Evolutionary conservation across 1,284 basidiomycete genomes (phyloP).

Genomic region (Cryptococcus neoformans): DNA sequence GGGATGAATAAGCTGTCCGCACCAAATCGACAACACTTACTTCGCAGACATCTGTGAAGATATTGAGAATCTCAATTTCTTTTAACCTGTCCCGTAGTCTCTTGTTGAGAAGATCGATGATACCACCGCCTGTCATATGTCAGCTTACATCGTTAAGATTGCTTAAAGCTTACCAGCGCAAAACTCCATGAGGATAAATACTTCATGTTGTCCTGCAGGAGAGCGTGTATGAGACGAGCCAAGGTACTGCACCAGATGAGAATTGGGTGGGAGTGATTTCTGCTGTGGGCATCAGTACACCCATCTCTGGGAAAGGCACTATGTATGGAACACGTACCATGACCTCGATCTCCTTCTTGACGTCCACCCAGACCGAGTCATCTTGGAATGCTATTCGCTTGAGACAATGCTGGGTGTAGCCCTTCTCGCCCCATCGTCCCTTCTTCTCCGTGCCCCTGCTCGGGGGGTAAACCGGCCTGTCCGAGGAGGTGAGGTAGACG

Average conservation of each 20-base stretch:
- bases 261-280: conserved; percentile 39
- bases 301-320: neutral
- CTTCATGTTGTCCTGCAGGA: conserved; percentile 81
- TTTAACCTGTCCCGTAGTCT: conserved; percentile 87
- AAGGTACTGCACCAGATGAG: conserved; percentile 43
- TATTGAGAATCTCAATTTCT: conserved; percentile 94
- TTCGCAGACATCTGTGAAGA: conserved; percentile 94
- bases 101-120: conserved; percentile 99
- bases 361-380: conserved; percentile 85
- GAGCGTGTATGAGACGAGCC: conserved; percentile 75
- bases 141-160: neutral
- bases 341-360: conserved; percentile 96
- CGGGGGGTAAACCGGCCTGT: conserved; percentile 67
- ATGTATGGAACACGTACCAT: conserved; percentile 66
- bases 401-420: conserved; percentile 82
- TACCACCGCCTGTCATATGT: conserved; percentile 71
- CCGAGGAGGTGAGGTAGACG: conserved; percentile 91
- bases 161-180: conserved; percentile 59
- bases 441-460: conserved; percentile 18
- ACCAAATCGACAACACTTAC: conserved; percentile 21
- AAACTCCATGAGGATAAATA: conserved; percentile 99
- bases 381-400: conserved; percentile 94
- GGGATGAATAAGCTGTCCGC: neutral
- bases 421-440: conserved; percentile 56
- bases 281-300: conserved; percentile 6